phyloP scores from a whole-genome alignment of 495 filamentous ascomycete genomes.

The Aspergillus saccharolyticus region DNA sequence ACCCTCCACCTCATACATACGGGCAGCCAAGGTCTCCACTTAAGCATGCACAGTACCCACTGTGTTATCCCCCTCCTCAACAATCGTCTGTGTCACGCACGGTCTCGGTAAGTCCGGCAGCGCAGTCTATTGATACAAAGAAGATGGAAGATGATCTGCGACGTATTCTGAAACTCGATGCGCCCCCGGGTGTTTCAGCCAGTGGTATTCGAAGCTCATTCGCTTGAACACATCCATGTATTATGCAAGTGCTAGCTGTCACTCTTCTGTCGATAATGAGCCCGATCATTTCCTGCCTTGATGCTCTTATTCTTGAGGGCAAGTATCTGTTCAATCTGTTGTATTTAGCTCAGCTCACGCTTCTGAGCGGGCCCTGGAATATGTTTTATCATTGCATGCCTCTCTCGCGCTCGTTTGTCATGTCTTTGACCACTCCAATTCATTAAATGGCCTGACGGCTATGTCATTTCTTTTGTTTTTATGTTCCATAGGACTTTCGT shows the following conservation, averaged over 20 bases:
- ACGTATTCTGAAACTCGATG: conserved; percentile 49
- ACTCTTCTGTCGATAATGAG: background rate
- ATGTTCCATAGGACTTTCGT: background rate
- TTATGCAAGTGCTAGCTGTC: background rate
- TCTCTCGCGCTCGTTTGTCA: background rate
- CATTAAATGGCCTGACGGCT: background rate
- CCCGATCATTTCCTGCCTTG: background rate
- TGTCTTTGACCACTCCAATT: background rate
- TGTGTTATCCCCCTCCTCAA: conserved; percentile 21
- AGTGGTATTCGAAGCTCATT: conserved; percentile 36
- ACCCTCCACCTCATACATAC: conserved; percentile 9
- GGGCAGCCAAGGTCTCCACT: conserved; percentile 7
- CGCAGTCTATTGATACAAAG: conserved; percentile 34
- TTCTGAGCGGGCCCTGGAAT: background rate
- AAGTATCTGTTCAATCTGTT: conserved; percentile 1
- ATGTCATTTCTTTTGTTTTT: background rate
- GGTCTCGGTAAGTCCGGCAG: conserved; percentile 22
- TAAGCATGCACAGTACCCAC: conserved; percentile 10
- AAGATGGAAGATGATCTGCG: conserved; percentile 52
- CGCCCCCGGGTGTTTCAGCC: conserved; percentile 24
- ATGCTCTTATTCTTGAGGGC: background rate
- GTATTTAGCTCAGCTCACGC: background rate
- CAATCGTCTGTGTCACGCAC: conserved; percentile 23
- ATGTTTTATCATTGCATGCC: background rate
- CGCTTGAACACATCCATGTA: conserved; percentile 21